Base-by-base conservation (phyloP, 352 stramenopile genomes). In the Plasmopara muralis region DNA sequence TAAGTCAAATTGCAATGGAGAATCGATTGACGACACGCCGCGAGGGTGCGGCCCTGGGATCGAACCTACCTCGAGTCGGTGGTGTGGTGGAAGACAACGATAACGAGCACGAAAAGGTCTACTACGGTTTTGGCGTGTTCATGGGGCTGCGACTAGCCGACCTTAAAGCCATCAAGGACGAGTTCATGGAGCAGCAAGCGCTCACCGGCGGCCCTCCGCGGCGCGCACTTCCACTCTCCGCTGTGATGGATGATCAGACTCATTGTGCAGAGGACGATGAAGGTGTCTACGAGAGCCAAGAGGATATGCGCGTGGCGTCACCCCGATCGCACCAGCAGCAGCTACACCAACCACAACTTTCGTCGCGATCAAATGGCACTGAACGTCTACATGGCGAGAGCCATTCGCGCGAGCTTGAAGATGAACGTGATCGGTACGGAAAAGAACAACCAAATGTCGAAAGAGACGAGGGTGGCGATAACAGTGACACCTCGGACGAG, bases 41-140 rank as follows among this genome's bases (percentile, higher is more conserved):
- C 35, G 54, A 62, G n/a, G 48, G 43, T n/a, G 37, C 42, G 20
- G 51, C 40, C 34, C 40, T 44, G 12, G 57, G 61, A 25, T 54
- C 48, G 31, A 62, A 53, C 40, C 37, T 60, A 2, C 56, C 63
- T 28, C 56, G 60, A 8, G 44, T 65, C 3, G 42, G 53, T 30
- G 52, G 57, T 18, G 65, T 80, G 8, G 59, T 57, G 18, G 66
- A 79, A 43, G 74, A 85, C 40, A 82, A 77, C 53, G 77, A 87
- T 40, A 83, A 71, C 47, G 80, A 91, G 46, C 74, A 89, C 45
- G 77, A 91, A 54, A 89, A 93, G 64, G 69, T 93, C 0, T 93
- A 93, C 76, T 93, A 93, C 66, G 83, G 83, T 47, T 93, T 93
- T 41, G 83, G 83, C 47, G 83, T 93, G 33, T 93, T 93, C 62